Evolutionary conservation across 805 yeast species (phyloP), one percentile per base, ranked within the genome.

Genomic region (Barnettozyma siamensis): DNA sequence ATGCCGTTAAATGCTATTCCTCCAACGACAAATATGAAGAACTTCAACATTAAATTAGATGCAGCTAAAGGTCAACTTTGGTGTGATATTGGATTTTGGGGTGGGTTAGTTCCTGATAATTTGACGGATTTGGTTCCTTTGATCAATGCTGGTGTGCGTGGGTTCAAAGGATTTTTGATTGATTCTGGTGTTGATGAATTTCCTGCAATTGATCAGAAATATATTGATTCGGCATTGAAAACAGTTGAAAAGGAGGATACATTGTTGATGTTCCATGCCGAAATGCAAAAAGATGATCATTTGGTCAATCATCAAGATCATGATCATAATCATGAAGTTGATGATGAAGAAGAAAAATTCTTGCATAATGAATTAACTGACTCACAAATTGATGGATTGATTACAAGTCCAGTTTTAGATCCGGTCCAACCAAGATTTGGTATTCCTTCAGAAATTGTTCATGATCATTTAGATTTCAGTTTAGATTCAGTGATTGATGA

Each of bases 1-100:
- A 89, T 89, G 98, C 98, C 98, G 0, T 67, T 89, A 57, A 89
- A 89, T 62, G 96, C 96, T 4, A 80, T 89, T 35, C 98, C 98
- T 0, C 97, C 98, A 24, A 89, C 97, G 0, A 91, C 97, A 1
- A 86, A 83, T 1, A 65, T 89, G 12, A 76, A 73, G 43, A 87
- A 89, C 60, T 76, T 89, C 57, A 70, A 83, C 46, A 65, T 75
- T 48, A 89, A 89, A 59, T 69, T 88, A 45, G 67, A 72, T 16
- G 96, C 96, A 1, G 94, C 96, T 1, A 62, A 69, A 46, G 83
- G 79, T 41, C 83, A 89, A 62, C 74, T 87, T 43, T 89, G 95
- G 94, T 93, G 86, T 27, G 96, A 89, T 58, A 86, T 84, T 7
- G 97, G 88, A 0, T 88, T 91, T 59, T 91, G 97, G 97, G 98